A percentile compares a stretch with the other conserved stretches of the same genome.
Conservation (phyloP, 805 yeast species). For the Danielia reshetovae region DNA sequence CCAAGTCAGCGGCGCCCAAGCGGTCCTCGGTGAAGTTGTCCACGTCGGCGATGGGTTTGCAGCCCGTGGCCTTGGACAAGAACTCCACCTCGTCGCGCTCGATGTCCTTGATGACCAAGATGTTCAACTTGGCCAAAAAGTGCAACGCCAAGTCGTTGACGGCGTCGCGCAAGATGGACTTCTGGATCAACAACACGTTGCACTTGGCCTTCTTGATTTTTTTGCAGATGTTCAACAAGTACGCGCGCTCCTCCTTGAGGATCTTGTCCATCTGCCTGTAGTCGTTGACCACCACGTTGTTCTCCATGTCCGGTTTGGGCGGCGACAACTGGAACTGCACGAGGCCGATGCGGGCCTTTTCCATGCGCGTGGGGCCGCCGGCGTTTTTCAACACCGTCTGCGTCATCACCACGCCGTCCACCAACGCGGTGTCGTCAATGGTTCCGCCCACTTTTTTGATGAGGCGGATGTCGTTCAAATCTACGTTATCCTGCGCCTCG, state of each 20-base stretch:
- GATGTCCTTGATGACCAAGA: constrained; percentile 90
- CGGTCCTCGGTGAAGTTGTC: constrained; percentile 92
- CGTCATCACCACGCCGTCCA: constrained; percentile 90
- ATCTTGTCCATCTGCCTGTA: constrained; percentile 99
- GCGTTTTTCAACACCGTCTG: constrained; percentile 87
- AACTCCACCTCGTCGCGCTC: constrained; percentile 97
- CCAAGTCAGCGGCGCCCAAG: constrained; percentile 84
- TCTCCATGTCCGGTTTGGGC: constrained; percentile 97
- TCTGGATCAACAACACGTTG: constrained; percentile 84
- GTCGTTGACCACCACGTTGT: constrained; percentile 94
- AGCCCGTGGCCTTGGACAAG: constrained; percentile 76
- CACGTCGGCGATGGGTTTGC: constrained; percentile 94
- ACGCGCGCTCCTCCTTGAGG: constrained; percentile 95
- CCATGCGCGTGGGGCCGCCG: constrained; percentile 93
- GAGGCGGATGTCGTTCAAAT: constrained; percentile 80
- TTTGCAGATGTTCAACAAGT: constrained; percentile 89
- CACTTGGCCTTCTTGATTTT: constrained; percentile 96
- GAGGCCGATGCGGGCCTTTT: constrained; percentile 86
- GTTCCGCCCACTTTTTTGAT: constrained; percentile 97
- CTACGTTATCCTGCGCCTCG: constrained; percentile 62
- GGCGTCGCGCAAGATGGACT: constrained; percentile 91
- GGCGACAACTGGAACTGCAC: constrained; percentile 94
- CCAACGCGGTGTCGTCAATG: constrained; percentile 90
- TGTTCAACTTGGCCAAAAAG: constrained; percentile 87
- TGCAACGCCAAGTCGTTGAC: constrained; percentile 93